Evolutionary conservation across 768 basidiomycete species (phyloP).

Genomic region (Serpula lacrymans): DNA sequence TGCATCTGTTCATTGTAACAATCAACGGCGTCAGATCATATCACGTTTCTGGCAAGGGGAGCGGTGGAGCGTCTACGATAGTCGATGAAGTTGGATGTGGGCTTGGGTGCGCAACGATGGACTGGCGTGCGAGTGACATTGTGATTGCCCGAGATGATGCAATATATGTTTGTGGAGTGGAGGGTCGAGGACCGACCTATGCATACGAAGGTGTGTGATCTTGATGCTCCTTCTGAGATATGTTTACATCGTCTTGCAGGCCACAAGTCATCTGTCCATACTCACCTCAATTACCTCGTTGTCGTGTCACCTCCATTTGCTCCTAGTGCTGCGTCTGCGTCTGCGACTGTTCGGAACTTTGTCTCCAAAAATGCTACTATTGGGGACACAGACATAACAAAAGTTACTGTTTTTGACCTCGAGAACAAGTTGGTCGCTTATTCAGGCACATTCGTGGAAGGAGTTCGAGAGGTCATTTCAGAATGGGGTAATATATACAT

Average conservation of each 20-base stretch:
- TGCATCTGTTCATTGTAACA: constrained; percentile 84
- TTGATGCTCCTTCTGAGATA: background rate
- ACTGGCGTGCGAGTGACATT: constrained; percentile 68
- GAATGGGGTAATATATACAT: constrained; percentile 82
- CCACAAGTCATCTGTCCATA: constrained; percentile 72
- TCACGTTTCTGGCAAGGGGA: constrained; percentile 68
- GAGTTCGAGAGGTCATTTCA: constrained; percentile 79
- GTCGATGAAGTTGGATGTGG: constrained; percentile 87
- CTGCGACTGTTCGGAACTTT: constrained; percentile 74
- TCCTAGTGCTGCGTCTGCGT: constrained; percentile 52
- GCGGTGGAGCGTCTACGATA: constrained; percentile 59
- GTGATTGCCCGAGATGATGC: constrained; percentile 90
- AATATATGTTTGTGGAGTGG: constrained; percentile 78
- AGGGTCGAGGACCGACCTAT: constrained; percentile 80
- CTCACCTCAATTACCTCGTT: constrained; percentile 80
- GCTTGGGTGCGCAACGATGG: constrained; percentile 81
- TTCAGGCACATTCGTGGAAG: constrained; percentile 74
- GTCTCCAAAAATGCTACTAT: constrained; percentile 49
- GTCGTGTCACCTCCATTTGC: constrained; percentile 87
- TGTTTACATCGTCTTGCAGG: constrained; percentile 39
- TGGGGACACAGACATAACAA: constrained; percentile 57
- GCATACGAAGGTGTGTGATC: constrained; percentile 79
- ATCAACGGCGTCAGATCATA: constrained; percentile 78
- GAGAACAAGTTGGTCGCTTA: constrained; percentile 91
- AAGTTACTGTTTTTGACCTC: constrained; percentile 84